Conservation (phyloP, 2,329 filamentous ascomycete genomes). For the Aphanocladium album region DNA sequence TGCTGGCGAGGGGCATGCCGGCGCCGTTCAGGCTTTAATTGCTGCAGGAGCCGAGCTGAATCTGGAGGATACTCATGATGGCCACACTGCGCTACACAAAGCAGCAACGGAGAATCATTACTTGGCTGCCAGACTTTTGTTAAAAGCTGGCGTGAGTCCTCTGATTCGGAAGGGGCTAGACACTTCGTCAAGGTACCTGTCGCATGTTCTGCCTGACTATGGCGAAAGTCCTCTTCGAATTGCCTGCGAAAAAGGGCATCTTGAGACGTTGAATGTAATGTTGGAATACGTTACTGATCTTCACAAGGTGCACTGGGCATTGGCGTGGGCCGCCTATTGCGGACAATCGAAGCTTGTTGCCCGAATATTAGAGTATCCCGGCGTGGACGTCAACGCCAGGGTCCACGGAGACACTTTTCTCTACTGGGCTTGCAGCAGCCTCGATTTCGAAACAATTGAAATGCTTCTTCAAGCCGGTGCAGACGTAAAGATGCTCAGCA, state of each 20-base stretch:
- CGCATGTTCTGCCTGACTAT: neutral
- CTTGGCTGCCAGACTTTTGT: slow-evolving; percentile 15
- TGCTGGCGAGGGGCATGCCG: slow-evolving; percentile 19
- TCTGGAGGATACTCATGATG: neutral
- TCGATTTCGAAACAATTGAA: neutral
- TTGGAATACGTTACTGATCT: neutral
- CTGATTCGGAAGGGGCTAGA: neutral
- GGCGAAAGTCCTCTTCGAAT: neutral
- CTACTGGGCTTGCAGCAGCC: neutral
- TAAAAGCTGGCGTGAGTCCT: slow-evolving; percentile 14
- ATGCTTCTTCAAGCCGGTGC: slow-evolving; percentile 17
- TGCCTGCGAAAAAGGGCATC: neutral
- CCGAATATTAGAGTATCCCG: neutral
- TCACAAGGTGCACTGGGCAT: neutral
- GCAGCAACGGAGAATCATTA: neutral
- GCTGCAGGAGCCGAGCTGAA: neutral
- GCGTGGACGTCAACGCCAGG: neutral
- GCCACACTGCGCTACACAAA: neutral
- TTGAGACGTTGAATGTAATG: neutral
- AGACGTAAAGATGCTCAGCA: slow-evolving; percentile 18
- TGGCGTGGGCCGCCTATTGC: neutral
- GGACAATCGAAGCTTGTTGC: slow-evolving; percentile 4
- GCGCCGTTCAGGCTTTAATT: neutral
- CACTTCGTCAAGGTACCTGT: no score
- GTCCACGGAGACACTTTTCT: slow-evolving; percentile 1